A percentile compares a stretch with the other conserved stretches of the same genome.
Conservation (phyloP, 352 stramenopile genomes). For the Phytophthora brassicae region DNA sequence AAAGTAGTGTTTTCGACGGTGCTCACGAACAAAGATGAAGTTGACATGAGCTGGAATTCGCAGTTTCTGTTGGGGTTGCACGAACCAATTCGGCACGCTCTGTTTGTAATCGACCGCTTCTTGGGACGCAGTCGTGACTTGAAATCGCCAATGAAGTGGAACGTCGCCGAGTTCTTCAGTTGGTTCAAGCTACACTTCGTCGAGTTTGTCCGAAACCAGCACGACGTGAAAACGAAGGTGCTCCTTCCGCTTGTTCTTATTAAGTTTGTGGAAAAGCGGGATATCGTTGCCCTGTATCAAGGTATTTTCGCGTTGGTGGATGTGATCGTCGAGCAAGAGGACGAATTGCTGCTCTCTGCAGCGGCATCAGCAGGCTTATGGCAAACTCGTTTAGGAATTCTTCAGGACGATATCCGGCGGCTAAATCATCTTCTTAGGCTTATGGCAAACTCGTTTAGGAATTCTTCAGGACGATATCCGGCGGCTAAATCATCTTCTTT, state of each 20-base stretch:
- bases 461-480: constrained; percentile 72
- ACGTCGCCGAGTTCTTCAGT: constrained; percentile 69
- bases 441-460: constrained; percentile 48
- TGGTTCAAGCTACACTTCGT: constrained; percentile 86
- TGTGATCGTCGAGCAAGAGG: constrained; percentile 58
- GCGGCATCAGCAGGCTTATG: constrained; percentile 49
- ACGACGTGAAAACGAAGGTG: constrained; percentile 68
- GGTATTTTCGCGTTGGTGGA: constrained; percentile 65
- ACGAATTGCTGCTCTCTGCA: constrained; percentile 47
- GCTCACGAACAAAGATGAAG: constrained; percentile 45
- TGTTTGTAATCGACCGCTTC: constrained; percentile 85
- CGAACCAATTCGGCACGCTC: constrained; percentile 76
- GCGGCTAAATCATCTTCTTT: constrained; percentile 66
- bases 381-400: constrained; percentile 40
- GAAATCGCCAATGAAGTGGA: constrained; percentile 47
- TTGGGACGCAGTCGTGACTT: constrained; percentile 56
- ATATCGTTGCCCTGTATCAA: constrained; percentile 64
- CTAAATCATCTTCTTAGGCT: constrained; percentile 62
- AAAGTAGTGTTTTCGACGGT: constrained; percentile 73
- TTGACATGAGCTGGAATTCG: constrained; percentile 72
- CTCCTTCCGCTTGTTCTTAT: constrained; percentile 66
- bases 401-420: constrained; percentile 75
- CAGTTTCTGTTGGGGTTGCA: constrained; percentile 77
- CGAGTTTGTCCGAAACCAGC: constrained; percentile 74
- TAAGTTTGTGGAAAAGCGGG: constrained; percentile 59